Conservation (phyloP, 495 filamentous ascomycete species). For the Margaritispora aquatica region DNA sequence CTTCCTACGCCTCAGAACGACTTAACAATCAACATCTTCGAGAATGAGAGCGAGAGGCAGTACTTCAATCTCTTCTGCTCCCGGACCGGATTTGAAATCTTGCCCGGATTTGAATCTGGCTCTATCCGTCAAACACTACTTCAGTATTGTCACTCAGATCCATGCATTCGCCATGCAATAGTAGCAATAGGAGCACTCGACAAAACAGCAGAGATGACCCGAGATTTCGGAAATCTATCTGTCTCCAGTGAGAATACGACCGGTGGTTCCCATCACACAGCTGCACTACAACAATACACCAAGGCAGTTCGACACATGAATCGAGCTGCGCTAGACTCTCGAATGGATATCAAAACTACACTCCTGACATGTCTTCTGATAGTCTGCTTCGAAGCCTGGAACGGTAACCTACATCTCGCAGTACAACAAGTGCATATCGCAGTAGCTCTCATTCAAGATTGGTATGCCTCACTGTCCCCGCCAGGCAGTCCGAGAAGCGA, state of each 20-base stretch:
- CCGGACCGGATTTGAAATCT: background rate
- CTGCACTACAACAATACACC: slow-evolving; percentile 9
- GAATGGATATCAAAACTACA: background rate
- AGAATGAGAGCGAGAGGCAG: background rate
- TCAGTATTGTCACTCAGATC: slow-evolving; percentile 49
- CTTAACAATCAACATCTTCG: background rate
- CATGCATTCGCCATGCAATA: slow-evolving; percentile 54
- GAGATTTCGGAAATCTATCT: background rate
- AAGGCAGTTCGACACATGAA: slow-evolving; percentile 4
- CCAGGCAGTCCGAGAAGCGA: background rate
- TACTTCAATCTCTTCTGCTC: slow-evolving; percentile 2
- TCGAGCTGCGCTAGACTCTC: background rate
- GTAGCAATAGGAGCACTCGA: slow-evolving; percentile 57
- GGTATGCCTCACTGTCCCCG: background rate
- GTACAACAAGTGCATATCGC: slow-evolving; percentile 7
- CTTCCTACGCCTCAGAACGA: background rate
- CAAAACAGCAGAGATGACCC: slow-evolving; percentile 31
- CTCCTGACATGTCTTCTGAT: slow-evolving; percentile 2
- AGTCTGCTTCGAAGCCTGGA: slow-evolving; percentile 7
- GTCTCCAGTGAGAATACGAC: background rate
- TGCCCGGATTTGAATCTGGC: background rate
- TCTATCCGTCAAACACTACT: slow-evolving; percentile 33
- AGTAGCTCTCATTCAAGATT: slow-evolving; percentile 17
- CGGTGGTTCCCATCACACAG: background rate
- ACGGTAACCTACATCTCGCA: slow-evolving; percentile 2